Evolutionary conservation across 495 filamentous ascomycete species (phyloP).

Genomic region (Thermochaetoides thermophila): DNA sequence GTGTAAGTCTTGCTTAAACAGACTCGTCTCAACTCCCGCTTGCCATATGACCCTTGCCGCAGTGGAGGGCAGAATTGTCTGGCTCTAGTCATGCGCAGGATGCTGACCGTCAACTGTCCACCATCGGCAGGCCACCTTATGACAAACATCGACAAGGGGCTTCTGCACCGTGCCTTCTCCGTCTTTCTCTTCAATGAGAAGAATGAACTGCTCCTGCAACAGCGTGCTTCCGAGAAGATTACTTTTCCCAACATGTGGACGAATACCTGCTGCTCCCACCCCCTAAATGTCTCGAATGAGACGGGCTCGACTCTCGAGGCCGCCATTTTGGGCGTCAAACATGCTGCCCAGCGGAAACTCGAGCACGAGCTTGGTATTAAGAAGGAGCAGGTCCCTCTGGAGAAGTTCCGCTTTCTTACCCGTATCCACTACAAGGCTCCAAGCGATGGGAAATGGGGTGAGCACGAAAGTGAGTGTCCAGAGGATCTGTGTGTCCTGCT

Average conservation of each 20-base stretch:
- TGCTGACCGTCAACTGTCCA: conserved; percentile 4
- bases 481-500: conserved; percentile 6
- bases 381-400: conserved; percentile 74
- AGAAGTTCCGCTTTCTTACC: conserved; percentile 87
- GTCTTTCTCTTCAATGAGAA: conserved; percentile 94
- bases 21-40: no score
- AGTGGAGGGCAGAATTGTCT: no score
- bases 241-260: conserved; percentile 99
- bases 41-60: no score
- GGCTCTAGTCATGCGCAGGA: neutral
- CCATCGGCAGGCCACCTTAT: conserved; percentile 73
- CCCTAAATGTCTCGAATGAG: conserved; percentile 79
- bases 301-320: conserved; percentile 71
- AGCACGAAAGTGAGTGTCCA: conserved; percentile 79
- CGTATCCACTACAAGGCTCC: conserved; percentile 97
- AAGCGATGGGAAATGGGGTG: conserved; percentile 95
- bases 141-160: conserved; percentile 90
- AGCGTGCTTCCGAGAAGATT: conserved; percentile 93
- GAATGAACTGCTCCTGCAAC: conserved; percentile 79
- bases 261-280: conserved; percentile 98
- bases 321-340: conserved; percentile 70
- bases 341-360: conserved; percentile 83
- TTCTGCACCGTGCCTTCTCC: conserved; percentile 94
- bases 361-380: conserved; percentile 91
- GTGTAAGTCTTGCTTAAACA: conserved; percentile 40